phyloP scores from a whole-genome alignment of 441 rosid species.

The Codiaeum variegatum region DNA sequence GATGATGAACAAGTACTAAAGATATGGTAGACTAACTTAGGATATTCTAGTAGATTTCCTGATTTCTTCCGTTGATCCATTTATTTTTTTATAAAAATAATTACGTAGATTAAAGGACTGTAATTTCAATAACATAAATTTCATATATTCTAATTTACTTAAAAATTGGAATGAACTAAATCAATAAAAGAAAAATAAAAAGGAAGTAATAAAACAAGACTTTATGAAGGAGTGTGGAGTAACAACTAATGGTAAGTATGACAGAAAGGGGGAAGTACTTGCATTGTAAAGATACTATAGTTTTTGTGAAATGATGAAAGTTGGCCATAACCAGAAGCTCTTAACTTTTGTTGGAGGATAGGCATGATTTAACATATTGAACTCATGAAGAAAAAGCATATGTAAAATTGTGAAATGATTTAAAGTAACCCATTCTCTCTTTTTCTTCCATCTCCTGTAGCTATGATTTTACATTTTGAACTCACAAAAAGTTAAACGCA shows the following conservation, averaged over 20 bases:
- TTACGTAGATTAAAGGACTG: too few relatives aligned
- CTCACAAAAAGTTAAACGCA: conserved; percentile 1
- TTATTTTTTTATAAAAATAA: too few relatives aligned
- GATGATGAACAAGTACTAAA: too few relatives aligned
- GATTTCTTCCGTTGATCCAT: too few relatives aligned
- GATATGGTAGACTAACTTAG: too few relatives aligned
- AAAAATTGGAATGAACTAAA: neutral
- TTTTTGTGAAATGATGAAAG: conserved; percentile 10
- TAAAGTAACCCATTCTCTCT: conserved; percentile 3
- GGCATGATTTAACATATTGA: conserved; percentile 7
- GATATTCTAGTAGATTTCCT: too few relatives aligned
- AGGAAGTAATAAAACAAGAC: neutral
- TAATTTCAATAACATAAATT: too few relatives aligned
- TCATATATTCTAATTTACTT: too few relatives aligned
- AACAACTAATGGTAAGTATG: neutral
- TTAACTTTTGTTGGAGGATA: conserved; percentile 9
- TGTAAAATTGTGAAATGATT: conserved; percentile 12
- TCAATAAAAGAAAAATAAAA: neutral
- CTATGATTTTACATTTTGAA: conserved; percentile 27
- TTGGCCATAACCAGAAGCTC: neutral
- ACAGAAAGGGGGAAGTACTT: neutral
- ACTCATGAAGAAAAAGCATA: neutral
- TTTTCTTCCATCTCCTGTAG: neutral
- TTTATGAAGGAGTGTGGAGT: neutral
- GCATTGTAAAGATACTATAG: neutral